Evolutionary conservation across 2,329 filamentous ascomycete species (phyloP).

Genomic region (Colletotrichum salicis): DNA sequence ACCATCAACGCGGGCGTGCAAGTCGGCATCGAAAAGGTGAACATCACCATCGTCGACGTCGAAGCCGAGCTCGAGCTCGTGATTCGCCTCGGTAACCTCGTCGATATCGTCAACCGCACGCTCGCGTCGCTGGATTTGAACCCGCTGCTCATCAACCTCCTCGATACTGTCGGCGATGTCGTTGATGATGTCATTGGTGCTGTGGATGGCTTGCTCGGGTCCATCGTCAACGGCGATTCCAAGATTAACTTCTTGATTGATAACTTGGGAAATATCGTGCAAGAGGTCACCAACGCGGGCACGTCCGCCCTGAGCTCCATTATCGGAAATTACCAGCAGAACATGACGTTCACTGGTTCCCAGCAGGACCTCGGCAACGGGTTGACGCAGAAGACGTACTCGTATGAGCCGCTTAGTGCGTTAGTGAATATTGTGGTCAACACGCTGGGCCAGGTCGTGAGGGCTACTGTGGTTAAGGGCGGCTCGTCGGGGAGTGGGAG

Average conservation of each 20-base stretch:
- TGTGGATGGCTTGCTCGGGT: slow-evolving; percentile 68
- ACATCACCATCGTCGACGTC: slow-evolving; percentile 71
- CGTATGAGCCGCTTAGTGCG: slow-evolving; percentile 59
- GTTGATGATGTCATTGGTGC: slow-evolving; percentile 65
- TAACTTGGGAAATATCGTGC: slow-evolving; percentile 72
- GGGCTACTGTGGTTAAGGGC: slow-evolving; percentile 52
- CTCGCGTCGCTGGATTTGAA: slow-evolving; percentile 69
- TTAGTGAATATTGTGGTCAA: slow-evolving; percentile 68
- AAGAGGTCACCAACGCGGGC: slow-evolving; percentile 62
- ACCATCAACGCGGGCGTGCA: slow-evolving; percentile 65
- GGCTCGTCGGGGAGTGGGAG: slow-evolving; percentile 12
- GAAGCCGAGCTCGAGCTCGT: slow-evolving; percentile 68
- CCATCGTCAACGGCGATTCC: slow-evolving; percentile 65
- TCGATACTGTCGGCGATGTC: slow-evolving; percentile 64
- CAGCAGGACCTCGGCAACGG: slow-evolving; percentile 45
- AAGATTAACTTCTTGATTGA: slow-evolving; percentile 67
- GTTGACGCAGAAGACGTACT: slow-evolving; percentile 61
- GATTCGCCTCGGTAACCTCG: slow-evolving; percentile 68
- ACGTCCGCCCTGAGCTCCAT: slow-evolving; percentile 59
- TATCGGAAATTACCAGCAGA: slow-evolving; percentile 66
- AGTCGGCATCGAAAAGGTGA: slow-evolving; percentile 60
- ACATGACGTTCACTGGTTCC: slow-evolving; percentile 65
- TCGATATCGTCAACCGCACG: slow-evolving; percentile 70
- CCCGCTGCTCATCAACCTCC: slow-evolving; percentile 66
- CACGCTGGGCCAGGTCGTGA: slow-evolving; percentile 63